Conservation (phyloP, 169 alveolate species). For the Babesia ovata region DNA sequence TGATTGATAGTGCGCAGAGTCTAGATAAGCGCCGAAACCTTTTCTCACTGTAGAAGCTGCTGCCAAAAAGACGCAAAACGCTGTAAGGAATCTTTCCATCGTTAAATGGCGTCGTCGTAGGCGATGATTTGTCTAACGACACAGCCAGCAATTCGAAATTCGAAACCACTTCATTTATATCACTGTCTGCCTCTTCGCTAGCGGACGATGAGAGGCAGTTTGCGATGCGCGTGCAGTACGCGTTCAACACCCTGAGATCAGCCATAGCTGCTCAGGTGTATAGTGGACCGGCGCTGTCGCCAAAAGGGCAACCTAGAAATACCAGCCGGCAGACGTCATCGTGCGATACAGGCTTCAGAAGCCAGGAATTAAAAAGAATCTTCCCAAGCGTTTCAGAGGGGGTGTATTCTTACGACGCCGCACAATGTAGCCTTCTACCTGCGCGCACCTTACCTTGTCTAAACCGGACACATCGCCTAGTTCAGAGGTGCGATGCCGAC, state of each 20-base stretch:
- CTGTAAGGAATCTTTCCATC: neutral
- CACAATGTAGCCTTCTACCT: neutral
- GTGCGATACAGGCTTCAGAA: neutral
- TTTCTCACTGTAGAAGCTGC: conserved; percentile 17
- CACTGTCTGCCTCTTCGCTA: neutral
- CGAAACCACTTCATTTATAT: conserved; percentile 15
- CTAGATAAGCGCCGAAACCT: conserved; percentile 11
- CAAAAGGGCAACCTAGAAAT: neutral
- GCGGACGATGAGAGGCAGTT: neutral
- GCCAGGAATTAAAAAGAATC: neutral
- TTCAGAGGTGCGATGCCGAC: neutral
- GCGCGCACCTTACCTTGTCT: neutral
- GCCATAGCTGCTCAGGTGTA: conserved; percentile 8
- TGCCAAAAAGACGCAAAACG: conserved; percentile 23
- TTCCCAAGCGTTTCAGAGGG: neutral
- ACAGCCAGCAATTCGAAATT: neutral
- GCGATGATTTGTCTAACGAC: neutral
- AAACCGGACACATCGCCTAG: neutral
- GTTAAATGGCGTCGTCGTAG: neutral
- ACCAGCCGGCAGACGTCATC: neutral
- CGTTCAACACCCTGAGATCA: neutral
- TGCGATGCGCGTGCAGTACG: conserved; percentile 23
- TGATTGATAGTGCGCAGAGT: conserved; percentile 8
- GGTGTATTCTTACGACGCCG: neutral
- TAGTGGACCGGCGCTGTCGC: neutral